Percentiles rank a stretch among this genome's conserved stretches.
Evolutionary conservation across 306 rosid genomes (phyloP).

Genomic region (Castanospermum australe): DNA sequence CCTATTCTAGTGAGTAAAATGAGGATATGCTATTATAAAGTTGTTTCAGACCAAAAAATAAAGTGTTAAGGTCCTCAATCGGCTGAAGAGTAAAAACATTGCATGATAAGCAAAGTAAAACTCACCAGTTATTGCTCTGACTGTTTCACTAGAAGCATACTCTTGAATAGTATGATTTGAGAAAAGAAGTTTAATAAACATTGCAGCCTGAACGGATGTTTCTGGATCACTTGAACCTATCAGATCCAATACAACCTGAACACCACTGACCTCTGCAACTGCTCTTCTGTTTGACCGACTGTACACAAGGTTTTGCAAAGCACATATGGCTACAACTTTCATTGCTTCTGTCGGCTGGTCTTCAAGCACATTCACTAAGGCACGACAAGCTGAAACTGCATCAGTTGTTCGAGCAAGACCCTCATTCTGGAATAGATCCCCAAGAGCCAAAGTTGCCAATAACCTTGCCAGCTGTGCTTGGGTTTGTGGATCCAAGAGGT

Average conservation of each 20-base stretch:
- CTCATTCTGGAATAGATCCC: constrained; percentile 96
- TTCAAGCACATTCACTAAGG: constrained; percentile 96
- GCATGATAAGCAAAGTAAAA: constrained; percentile 32
- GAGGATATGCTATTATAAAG: background rate
- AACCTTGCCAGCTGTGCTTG: constrained; percentile 97
- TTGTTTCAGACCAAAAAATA: background rate
- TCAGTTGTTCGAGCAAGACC: constrained; percentile 90
- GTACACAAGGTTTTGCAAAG: constrained; percentile 98
- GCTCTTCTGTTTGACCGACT: constrained; percentile 96
- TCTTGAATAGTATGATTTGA: constrained; percentile 97
- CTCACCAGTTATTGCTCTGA: constrained; percentile 94
- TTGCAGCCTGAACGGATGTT: constrained; percentile 94
- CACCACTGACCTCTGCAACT: constrained; percentile 99
- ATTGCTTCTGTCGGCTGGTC: constrained; percentile 99
- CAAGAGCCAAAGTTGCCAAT: constrained; percentile 96
- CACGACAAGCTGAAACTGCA: constrained; percentile 98
- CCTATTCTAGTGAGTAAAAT: background rate
- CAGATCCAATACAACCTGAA: constrained; percentile 95
- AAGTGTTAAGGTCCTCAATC: background rate
- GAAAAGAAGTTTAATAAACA: constrained; percentile 94
- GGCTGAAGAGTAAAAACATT: constrained; percentile 7
- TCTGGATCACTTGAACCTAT: constrained; percentile 96
- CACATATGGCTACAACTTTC: constrained; percentile 99
- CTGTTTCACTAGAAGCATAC: constrained; percentile 98
- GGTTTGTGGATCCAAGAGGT: constrained; percentile 97